phyloP scores from a whole-genome alignment of 495 filamentous ascomycete genomes.

The Tuber aestivum region DNA sequence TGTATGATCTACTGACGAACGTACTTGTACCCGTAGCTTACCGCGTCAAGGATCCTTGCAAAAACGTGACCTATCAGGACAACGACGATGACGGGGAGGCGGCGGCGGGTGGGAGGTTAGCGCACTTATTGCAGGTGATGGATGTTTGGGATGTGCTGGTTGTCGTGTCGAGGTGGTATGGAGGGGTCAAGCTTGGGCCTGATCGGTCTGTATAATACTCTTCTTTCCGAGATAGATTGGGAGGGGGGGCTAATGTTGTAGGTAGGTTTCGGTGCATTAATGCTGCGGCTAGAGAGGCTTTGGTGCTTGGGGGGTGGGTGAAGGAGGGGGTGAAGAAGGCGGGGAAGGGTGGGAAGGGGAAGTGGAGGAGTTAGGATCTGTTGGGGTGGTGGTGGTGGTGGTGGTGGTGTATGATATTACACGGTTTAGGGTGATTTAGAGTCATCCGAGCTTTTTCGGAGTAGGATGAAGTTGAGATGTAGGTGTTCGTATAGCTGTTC shows the following conservation, averaged over 20 bases:
- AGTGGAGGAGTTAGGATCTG: background rate
- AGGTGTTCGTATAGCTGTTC: background rate
- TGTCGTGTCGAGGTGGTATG: constrained; percentile 94
- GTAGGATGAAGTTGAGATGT: background rate
- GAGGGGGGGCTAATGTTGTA: constrained; percentile 7
- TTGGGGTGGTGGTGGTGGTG: background rate
- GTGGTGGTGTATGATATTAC: background rate
- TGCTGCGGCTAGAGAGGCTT: constrained; percentile 71
- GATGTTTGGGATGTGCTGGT: constrained; percentile 87
- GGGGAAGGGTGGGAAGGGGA: background rate
- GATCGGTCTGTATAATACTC: constrained; percentile 55
- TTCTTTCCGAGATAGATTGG: background rate
- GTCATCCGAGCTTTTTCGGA: background rate
- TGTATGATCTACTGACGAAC: background rate
- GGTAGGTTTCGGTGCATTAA: constrained; percentile 75
- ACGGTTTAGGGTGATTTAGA: background rate
- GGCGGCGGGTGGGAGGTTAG: constrained; percentile 77
- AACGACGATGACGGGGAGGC: constrained; percentile 95
- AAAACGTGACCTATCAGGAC: constrained; percentile 64
- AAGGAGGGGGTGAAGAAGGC: constrained; percentile 19
- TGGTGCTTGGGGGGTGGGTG: constrained; percentile 70
- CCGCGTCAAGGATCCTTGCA: constrained; percentile 47
- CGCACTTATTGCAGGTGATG: constrained; percentile 92
- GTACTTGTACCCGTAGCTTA: no score
- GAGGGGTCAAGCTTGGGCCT: constrained; percentile 78